A percentile compares a stretch with the other conserved stretches of the same genome.
phyloP scores from a whole-genome alignment of 768 basidiomycete genomes.

The Auricularia cornea region DNA sequence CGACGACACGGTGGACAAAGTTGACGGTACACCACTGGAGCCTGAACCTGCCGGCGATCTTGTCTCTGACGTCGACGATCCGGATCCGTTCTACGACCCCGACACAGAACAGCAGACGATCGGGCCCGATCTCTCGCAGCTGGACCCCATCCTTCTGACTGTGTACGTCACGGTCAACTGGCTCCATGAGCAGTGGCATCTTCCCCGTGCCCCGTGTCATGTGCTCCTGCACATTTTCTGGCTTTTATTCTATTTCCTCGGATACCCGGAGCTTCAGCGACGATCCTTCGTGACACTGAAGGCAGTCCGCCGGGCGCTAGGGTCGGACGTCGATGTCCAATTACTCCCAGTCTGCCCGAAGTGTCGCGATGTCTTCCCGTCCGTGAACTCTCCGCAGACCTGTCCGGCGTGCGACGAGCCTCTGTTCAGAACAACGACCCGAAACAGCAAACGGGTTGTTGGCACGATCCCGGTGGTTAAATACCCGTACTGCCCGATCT shows the following conservation, averaged over 20 bases:
- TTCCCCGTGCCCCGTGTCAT: too few species aligned
- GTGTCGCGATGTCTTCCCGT: conserved; percentile 15
- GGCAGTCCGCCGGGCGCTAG: conserved; percentile 11
- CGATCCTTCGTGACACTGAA: conserved; percentile 12
- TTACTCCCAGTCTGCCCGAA: conserved; percentile 17
- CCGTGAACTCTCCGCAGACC: conserved; percentile 1
- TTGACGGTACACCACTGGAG: neutral
- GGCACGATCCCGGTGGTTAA: too few species aligned
- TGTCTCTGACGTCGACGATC: too few species aligned
- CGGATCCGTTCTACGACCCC: too few species aligned
- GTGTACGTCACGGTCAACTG: neutral
- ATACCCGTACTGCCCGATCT: neutral
- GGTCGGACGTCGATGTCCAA: conserved; percentile 11
- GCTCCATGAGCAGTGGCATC: neutral
- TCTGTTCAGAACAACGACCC: neutral
- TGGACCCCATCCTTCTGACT: neutral
- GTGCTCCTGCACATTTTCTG: neutral
- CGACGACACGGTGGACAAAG: neutral
- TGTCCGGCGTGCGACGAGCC: conserved; percentile 12
- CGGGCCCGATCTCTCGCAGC: too few species aligned
- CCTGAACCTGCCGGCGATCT: neutral
- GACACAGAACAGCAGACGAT: too few species aligned
- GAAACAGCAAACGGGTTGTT: too few species aligned
- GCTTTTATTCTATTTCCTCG: neutral
- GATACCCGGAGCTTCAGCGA: neutral